Evolutionary conservation across 768 basidiomycete genomes (phyloP), one percentile per base, ranked within the genome.

Genomic region (Royoungia palumana): DNA sequence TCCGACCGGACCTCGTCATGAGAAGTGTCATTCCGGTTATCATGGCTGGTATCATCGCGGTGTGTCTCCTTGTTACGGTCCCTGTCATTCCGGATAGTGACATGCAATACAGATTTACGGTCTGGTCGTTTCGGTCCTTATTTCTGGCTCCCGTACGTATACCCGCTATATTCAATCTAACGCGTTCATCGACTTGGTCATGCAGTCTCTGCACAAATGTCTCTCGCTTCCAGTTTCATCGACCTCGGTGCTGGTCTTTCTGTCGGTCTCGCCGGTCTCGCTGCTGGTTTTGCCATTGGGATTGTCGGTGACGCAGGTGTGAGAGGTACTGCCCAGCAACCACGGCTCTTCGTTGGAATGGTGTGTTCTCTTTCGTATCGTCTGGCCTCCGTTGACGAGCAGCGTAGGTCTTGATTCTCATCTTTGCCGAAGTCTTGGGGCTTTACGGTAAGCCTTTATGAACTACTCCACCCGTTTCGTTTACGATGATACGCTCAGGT

Each of bases 31-130:
- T 98, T 44, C 94, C 94, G 39, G 94, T 97, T 69, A 88, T 99
- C 72, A 97, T 98, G 95, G 95, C 95, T 79, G 95, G 95, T 93
- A 98, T 98, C 76, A 96, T 98, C 74, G 95, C 90, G 69, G 95
- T 98, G 59, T 57, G 92, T 84, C 28, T 35, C 53, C 35, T 27
- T 42, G 27, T 9, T 43, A 13, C n/a, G n/a, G n/a, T n/a, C n/a
- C 32, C 46, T 16, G 2, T 19, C 8, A 28, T 38, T 10, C 17
- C 50, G n/a, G 53, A 37, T 17, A 25, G 17, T 22, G 9, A 22
- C 21, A 11, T 25, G 17, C 17, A 25, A 42, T 42, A 6, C 58
- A 91, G 94, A 93, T 91, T 60, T 97, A 99, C 72, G 96, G 96
- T 63, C 83, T 99, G 53, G 96, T 99, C 70, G 95, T 99, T 41